Evolutionary conservation across 1,284 basidiomycete genomes (phyloP).

Genomic region (Exsudoporus floridanus): DNA sequence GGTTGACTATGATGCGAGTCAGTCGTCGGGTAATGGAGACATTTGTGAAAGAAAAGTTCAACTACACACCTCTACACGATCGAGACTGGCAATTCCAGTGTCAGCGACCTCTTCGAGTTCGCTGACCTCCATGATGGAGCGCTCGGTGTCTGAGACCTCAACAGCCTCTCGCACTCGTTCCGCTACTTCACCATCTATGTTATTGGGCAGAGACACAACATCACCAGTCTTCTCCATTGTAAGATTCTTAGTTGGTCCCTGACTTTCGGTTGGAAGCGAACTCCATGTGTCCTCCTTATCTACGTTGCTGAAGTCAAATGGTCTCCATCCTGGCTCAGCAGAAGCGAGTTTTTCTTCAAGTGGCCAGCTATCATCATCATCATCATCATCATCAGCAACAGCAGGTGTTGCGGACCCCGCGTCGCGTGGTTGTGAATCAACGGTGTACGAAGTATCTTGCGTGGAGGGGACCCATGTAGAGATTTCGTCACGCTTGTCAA

Average conservation of each 20-base stretch:
- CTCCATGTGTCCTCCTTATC: conserved; percentile 71
- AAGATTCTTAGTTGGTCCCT: conserved; percentile 35
- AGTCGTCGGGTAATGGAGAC: neutral
- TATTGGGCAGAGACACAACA: conserved; percentile 14
- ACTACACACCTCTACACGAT: conserved; percentile 40
- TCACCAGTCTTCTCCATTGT: conserved; percentile 14
- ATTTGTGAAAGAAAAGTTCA: neutral
- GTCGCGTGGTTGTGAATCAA: conserved; percentile 37
- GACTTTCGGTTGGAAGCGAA: conserved; percentile 56
- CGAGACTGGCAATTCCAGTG: conserved; percentile 41
- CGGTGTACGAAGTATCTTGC: conserved; percentile 57
- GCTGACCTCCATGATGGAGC: conserved; percentile 35
- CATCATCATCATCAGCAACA: conserved; percentile 57
- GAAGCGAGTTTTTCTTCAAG: conserved; percentile 60
- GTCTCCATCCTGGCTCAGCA: conserved; percentile 55
- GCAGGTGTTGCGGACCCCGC: conserved; percentile 37
- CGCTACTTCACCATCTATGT: conserved; percentile 11
- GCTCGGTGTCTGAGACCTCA: conserved; percentile 31
- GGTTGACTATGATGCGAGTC: conserved; percentile 13
- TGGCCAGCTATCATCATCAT: conserved; percentile 73
- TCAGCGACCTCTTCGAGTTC: conserved; percentile 44
- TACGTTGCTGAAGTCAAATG: conserved; percentile 40
- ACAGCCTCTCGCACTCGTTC: conserved; percentile 39
- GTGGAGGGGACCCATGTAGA: conserved; percentile 57
- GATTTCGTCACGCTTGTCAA: conserved; percentile 46